Conservation (phyloP, 306 rosid genomes). For the Fragaria ananassa region DNA sequence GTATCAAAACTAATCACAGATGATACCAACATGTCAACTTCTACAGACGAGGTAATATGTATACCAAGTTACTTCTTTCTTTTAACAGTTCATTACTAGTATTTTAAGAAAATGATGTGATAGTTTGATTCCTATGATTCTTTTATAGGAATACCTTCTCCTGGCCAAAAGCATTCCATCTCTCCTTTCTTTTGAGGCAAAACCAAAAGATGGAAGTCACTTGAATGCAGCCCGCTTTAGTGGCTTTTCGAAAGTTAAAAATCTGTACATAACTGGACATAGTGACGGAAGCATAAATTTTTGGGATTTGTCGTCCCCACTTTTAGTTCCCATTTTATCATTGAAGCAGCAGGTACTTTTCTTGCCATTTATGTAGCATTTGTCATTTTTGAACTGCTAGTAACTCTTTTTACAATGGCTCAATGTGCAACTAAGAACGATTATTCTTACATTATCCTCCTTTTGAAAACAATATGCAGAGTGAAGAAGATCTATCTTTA, state of each 20-base stretch:
- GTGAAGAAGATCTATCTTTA: slow-evolving; percentile 64
- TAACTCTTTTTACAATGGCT: background rate
- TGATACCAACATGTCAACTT: slow-evolving; percentile 32
- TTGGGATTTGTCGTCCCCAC: slow-evolving; percentile 81
- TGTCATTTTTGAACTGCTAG: background rate
- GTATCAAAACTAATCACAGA: slow-evolving; percentile 57
- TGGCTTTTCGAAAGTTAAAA: slow-evolving; percentile 66
- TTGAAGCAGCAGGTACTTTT: slow-evolving; percentile 73
- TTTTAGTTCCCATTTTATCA: slow-evolving; percentile 58
- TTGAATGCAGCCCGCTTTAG: slow-evolving; percentile 43
- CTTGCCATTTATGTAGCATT: background rate
- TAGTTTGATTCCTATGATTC: slow-evolving; percentile 21
- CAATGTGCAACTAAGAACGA: background rate
- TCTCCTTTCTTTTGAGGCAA: slow-evolving; percentile 52
- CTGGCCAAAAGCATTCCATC: slow-evolving; percentile 56
- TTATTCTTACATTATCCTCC: slow-evolving; percentile 11
- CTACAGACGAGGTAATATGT: slow-evolving; percentile 59
- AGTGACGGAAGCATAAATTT: slow-evolving; percentile 64
- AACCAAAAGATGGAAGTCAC: slow-evolving; percentile 50
- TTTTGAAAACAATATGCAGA: slow-evolving; percentile 40
- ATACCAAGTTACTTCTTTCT: background rate
- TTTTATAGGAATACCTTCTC: slow-evolving; percentile 51
- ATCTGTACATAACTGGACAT: slow-evolving; percentile 85
- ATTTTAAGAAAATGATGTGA: slow-evolving; percentile 16
- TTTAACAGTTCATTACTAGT: slow-evolving; percentile 6